These are phyloP conservation scores for Xylaria sp. DNA, from an alignment of 2,329 filamentous ascomycete species.

Conservation along the genomic window DNA sequence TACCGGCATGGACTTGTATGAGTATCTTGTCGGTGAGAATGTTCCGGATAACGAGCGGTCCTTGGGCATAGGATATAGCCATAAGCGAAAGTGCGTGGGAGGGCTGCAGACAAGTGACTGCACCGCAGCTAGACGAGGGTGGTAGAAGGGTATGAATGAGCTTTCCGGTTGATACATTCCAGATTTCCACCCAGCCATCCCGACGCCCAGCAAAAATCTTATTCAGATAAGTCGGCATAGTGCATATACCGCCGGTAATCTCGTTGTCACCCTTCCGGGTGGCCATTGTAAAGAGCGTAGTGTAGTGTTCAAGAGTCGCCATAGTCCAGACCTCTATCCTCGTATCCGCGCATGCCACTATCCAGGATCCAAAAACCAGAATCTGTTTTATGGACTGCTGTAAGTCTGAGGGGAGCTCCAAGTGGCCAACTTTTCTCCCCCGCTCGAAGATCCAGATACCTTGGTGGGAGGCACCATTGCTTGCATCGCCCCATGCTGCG, in stretches of 20 bases:
- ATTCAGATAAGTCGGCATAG: slow-evolving; percentile 94
- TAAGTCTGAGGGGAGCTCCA: slow-evolving; percentile 70
- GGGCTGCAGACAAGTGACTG: slow-evolving; percentile 86
- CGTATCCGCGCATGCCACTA: slow-evolving; percentile 77
- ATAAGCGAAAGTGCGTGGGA: slow-evolving; percentile 84
- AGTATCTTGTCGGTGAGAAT: slow-evolving; percentile 77
- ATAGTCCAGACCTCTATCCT: slow-evolving; percentile 91
- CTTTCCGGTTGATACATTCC: slow-evolving; percentile 93
- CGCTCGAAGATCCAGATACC: slow-evolving; percentile 93
- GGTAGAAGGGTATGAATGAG: slow-evolving; percentile 89
- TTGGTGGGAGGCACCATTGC: slow-evolving; percentile 55
- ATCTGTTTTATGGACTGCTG: slow-evolving; percentile 77
- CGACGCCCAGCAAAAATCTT: slow-evolving; percentile 89
- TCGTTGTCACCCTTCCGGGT: slow-evolving; percentile 64
- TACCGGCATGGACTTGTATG: slow-evolving; percentile 71
- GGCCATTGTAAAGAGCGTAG: slow-evolving; percentile 71
- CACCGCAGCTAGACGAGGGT: slow-evolving; percentile 71
- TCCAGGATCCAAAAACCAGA: slow-evolving; percentile 87
- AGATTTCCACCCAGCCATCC: slow-evolving; percentile 93
- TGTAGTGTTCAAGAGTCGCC: slow-evolving; percentile 84
- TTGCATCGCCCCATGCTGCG: slow-evolving; percentile 81
- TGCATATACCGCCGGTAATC: slow-evolving; percentile 80
- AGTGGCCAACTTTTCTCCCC: slow-evolving; percentile 80
- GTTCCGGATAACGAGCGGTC: slow-evolving; percentile 80
- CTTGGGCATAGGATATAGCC: slow-evolving; percentile 84